phyloP scores from a whole-genome alignment of 768 basidiomycete species.

The Trametes punicea region DNA sequence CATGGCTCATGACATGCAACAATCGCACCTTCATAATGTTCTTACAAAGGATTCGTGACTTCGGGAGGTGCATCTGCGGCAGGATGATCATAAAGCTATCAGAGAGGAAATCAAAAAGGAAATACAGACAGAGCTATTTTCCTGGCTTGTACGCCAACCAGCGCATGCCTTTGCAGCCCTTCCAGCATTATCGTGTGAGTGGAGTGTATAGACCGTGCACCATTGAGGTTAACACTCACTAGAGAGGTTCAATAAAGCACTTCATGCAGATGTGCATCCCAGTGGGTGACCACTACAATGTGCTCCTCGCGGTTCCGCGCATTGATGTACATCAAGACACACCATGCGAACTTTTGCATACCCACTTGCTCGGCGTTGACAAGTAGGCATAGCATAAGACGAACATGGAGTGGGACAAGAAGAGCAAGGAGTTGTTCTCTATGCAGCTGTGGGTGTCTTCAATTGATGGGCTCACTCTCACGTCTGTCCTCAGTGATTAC shows the following conservation, averaged over 20 bases:
- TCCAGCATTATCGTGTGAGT: neutral
- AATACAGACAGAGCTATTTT: neutral
- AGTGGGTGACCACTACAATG: too few relatives aligned
- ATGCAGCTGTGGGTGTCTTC: constrained; percentile 26
- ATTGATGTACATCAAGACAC: constrained; percentile 10
- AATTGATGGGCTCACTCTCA: constrained; percentile 29
- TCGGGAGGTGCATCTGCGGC: neutral
- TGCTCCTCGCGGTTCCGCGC: neutral
- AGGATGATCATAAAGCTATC: neutral
- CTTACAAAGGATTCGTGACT: neutral
- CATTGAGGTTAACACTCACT: too few relatives aligned
- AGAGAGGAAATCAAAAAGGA: neutral
- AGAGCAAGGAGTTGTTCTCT: constrained; percentile 26
- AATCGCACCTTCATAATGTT: neutral
- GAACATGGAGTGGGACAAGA: constrained; percentile 24
- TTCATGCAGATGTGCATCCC: too few relatives aligned
- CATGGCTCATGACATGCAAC: neutral
- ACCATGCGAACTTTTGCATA: constrained; percentile 22
- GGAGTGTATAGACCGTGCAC: too few relatives aligned
- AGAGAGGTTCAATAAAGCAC: too few relatives aligned
- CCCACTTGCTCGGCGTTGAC: constrained; percentile 24
- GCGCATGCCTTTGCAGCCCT: neutral
- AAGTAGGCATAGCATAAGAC: constrained; percentile 35
- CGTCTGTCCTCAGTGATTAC: constrained; percentile 29
- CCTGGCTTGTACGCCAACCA: neutral